Evolutionary conservation across 805 yeast genomes (phyloP).

Genomic region (Zygosaccharomyces rouxii): DNA sequence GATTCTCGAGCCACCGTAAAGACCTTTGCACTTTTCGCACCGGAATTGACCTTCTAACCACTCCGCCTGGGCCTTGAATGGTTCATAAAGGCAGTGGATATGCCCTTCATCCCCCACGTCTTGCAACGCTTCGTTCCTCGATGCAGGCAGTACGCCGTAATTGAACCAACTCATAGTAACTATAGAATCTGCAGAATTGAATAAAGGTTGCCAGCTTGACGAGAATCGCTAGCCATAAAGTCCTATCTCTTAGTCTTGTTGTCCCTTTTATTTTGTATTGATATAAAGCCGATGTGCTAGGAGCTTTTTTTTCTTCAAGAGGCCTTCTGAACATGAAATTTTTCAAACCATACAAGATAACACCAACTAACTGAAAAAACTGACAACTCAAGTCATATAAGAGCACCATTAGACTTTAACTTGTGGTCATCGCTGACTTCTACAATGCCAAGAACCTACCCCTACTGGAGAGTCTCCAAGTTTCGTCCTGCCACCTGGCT

Average conservation of each 20-base stretch:
- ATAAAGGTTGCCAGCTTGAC: neutral
- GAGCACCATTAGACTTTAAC: neutral
- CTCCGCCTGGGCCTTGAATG: conserved; percentile 2
- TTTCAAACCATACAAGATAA: neutral
- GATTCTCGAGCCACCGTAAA: conserved; percentile 3
- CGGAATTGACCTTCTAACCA: neutral
- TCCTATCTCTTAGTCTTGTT: neutral
- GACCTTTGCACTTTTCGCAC: conserved; percentile 8
- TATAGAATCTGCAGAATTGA: neutral
- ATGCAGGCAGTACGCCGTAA: conserved; percentile 15
- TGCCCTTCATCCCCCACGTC: conserved; percentile 14
- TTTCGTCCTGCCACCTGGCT: conserved; percentile 60
- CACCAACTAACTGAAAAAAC: neutral
- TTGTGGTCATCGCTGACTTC: neutral
- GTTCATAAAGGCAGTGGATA: conserved; percentile 13
- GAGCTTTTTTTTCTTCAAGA: neutral
- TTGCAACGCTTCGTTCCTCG: conserved; percentile 16
- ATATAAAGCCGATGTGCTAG: neutral
- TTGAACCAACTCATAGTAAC: conserved; percentile 10
- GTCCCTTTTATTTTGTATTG: neutral
- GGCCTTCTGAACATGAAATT: neutral
- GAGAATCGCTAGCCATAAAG: neutral
- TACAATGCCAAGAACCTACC: neutral
- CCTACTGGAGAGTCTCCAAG: conserved; percentile 28
- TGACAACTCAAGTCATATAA: neutral